Evolutionary conservation across 192 early-diverging fungal species (phyloP), one percentile per base, ranked within the genome.

Genomic region (Linnemannia zychae): DNA sequence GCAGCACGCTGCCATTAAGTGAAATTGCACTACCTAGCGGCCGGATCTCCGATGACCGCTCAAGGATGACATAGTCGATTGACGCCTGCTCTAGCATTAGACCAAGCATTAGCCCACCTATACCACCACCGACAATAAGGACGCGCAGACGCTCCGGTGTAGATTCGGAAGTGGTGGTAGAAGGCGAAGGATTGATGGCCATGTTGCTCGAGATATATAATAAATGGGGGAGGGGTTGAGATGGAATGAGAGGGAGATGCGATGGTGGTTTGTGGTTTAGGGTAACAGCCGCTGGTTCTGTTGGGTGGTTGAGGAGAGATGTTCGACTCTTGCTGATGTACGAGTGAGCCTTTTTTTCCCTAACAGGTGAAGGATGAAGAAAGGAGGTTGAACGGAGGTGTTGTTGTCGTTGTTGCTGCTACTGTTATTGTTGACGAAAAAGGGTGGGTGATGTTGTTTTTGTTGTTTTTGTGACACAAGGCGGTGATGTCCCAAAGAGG

Each of bases 71-170:
- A 68, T 88, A 88, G 70, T 78, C 79, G 31, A 88, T 88, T 20
- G 70, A 57, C 11, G 87, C 87, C 52, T 67, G 49, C 34, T 84
- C 82, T 18, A 88, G 78, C 71, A 81, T 81, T 17, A 85, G 28
- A 2, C 79, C 79, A 0, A 88, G 79, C 67, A 84, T 88, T 17
- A 84, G 69, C 5, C 87, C 87, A 28, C 82, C 82, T n/a, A 88
- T 81, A 38, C 87, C 82, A 12, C 82, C 87, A 24, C 87, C 87
- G 1, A 81, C 87, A 69, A 88, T 88, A 16, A 88, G 57, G 67
- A 80, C 82, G 28, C 68, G 76, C 15, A 85, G 13, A 63, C 57
- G 57, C 24, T 31, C 57, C 57, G n/a, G 57, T 63, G 57, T 63
- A 31, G 57, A 3, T n/a, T 63, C 18, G 33, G 79, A 44, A 18